A percentile compares a stretch with the other conserved stretches of the same genome.
phyloP scores from a whole-genome alignment of 1,284 basidiomycete genomes.

The Golubevia sp. region DNA sequence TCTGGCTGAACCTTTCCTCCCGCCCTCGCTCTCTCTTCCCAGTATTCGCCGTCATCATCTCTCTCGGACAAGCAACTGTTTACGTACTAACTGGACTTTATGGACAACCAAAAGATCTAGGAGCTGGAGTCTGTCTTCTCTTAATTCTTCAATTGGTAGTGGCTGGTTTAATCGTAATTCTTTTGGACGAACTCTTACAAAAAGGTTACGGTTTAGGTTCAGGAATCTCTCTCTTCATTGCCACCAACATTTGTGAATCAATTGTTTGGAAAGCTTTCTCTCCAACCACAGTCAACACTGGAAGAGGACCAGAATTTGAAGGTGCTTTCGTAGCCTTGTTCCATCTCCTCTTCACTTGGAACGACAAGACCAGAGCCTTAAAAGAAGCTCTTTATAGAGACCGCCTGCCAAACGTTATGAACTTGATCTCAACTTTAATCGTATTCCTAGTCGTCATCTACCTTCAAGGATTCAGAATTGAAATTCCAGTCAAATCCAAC shows the following conservation, averaged over 20 bases:
- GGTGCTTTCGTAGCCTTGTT: constrained; percentile 94
- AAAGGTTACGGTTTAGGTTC: constrained; percentile 99
- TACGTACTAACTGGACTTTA: constrained; percentile 97
- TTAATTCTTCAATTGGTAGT: constrained; percentile 94
- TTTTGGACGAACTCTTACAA: constrained; percentile 96
- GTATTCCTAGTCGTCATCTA: constrained; percentile 97
- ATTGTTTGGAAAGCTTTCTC: constrained; percentile 99
- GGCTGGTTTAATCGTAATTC: constrained; percentile 92
- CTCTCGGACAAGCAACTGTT: constrained; percentile 94
- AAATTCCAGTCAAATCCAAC: constrained; percentile 98
- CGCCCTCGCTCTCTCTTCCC: constrained; percentile 15
- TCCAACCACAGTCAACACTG: constrained; percentile 96
- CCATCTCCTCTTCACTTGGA: constrained; percentile 97
- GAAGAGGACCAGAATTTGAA: constrained; percentile 96
- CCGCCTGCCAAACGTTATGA: constrained; percentile 95
- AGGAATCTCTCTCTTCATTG: constrained; percentile 98
- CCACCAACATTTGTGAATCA: constrained; percentile 98
- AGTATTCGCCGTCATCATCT: constrained; percentile 96
- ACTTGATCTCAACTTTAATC: constrained; percentile 85
- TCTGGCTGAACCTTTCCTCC: constrained; percentile 1
- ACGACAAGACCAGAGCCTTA: constrained; percentile 94
- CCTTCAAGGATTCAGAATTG: constrained; percentile 96
- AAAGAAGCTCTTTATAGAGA: constrained; percentile 99
- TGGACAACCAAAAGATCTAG: constrained; percentile 88
- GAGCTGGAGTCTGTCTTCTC: constrained; percentile 90